Conservation (phyloP, 2,329 filamentous ascomycete genomes). For the Talaromyces pinophilus region DNA sequence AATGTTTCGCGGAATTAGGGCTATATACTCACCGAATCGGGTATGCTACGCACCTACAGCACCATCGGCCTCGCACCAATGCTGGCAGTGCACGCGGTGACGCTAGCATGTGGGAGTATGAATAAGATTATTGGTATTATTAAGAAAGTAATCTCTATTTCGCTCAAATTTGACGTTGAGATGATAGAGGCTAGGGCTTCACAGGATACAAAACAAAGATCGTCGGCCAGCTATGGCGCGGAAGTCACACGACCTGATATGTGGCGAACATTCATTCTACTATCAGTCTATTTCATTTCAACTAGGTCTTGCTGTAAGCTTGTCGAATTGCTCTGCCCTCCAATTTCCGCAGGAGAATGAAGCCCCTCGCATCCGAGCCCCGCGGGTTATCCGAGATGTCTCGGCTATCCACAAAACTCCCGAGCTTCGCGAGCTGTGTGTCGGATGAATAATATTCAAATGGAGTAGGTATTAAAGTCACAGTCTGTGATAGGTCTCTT, state of each 20-base stretch:
- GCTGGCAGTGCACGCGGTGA: background rate
- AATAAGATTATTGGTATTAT: no score
- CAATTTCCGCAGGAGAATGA: background rate
- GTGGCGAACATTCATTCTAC: no score
- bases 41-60: background rate
- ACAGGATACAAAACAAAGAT: no score
- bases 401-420: background rate
- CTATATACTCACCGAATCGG: background rate
- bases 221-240: background rate
- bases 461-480: no score
- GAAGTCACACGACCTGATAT: background rate
- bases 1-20: background rate
- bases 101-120: background rate
- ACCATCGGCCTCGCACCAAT: background rate
- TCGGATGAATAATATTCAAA: background rate
- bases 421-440: background rate
- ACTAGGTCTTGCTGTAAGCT: background rate
- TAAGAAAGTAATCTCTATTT: no score
- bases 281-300: background rate
- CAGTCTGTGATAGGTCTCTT: background rate
- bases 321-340: background rate
- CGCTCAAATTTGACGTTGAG: no score
- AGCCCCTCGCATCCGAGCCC: background rate
- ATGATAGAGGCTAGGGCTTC: no score
- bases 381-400: background rate